Evolutionary conservation across 2,329 filamentous ascomycete species (phyloP).

Genomic region (Blumeriella jaapii): DNA sequence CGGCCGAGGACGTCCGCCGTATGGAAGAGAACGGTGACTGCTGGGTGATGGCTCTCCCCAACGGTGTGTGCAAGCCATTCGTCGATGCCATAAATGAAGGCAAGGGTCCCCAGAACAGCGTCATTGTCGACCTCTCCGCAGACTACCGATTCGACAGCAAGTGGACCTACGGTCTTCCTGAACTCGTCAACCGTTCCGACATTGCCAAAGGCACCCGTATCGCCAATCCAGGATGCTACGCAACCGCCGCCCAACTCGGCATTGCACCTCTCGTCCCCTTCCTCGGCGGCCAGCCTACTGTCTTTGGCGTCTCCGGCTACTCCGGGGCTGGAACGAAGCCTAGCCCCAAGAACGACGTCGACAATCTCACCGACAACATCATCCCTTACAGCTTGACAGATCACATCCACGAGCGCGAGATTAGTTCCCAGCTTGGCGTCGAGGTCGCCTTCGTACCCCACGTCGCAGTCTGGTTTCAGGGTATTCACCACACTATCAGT

Average conservation of each 20-base stretch:
- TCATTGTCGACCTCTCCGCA: slow-evolving; percentile 90
- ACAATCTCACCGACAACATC: slow-evolving; percentile 73
- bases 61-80: slow-evolving; percentile 87
- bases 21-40: slow-evolving; percentile 83
- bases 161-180: slow-evolving; percentile 87
- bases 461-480: slow-evolving; percentile 94
- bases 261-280: slow-evolving; percentile 70
- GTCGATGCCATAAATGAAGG: slow-evolving; percentile 76
- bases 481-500: slow-evolving; percentile 84
- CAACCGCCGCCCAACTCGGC: slow-evolving; percentile 82
- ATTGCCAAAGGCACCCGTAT: slow-evolving; percentile 75
- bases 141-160: slow-evolving; percentile 81
- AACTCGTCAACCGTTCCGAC: slow-evolving; percentile 64
- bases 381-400: slow-evolving; percentile 86
- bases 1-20: slow-evolving; percentile 70
- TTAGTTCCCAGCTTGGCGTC: slow-evolving; percentile 63
- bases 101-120: slow-evolving; percentile 47
- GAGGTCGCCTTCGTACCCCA: slow-evolving; percentile 82
- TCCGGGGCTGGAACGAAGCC: slow-evolving; percentile 93
- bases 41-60: slow-evolving; percentile 96
- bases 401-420: slow-evolving; percentile 91
- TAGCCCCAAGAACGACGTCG: slow-evolving; percentile 83
- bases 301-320: slow-evolving; percentile 90
- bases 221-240: slow-evolving; percentile 89
- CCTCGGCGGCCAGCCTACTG: slow-evolving; percentile 65